A percentile compares a stretch with the other conserved stretches of the same genome.
phyloP scores from a whole-genome alignment of 371 early-diverging fungal species.

The Smittium culicis region DNA sequence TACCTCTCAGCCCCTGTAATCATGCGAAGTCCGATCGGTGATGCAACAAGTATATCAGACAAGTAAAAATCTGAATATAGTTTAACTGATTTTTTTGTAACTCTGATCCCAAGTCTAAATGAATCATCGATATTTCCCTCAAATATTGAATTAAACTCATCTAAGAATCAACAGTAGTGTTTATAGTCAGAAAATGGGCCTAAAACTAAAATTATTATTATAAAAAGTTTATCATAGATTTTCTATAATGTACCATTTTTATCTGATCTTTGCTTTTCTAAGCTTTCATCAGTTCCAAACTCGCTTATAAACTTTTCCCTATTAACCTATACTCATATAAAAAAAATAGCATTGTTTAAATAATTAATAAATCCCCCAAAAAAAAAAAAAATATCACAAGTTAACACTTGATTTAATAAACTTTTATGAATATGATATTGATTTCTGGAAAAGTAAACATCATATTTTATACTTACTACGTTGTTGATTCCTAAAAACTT shows the following conservation, averaged over 20 bases:
- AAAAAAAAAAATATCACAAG: too few relatives aligned
- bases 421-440: too few relatives aligned
- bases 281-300: conserved; percentile 43
- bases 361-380: too few relatives aligned
- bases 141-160: conserved; percentile 70
- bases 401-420: too few relatives aligned
- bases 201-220: too few relatives aligned
- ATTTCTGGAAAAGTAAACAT: too few relatives aligned
- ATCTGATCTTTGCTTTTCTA: conserved; percentile 32
- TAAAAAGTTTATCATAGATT: not conserved
- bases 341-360: too few relatives aligned
- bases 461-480: conserved; percentile 25
- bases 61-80: conserved; percentile 74
- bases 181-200: too few relatives aligned
- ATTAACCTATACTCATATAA: not conserved
- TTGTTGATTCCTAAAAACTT: conserved; percentile 64
- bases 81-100: conserved; percentile 70
- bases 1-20: conserved; percentile 37
- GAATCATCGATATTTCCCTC: conserved; percentile 90
- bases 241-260: conserved; percentile 37
- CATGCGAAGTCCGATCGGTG: conserved; percentile 82
- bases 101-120: conserved; percentile 85
- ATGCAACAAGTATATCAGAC: conserved; percentile 82
- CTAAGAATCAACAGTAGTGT: conserved; percentile 13
- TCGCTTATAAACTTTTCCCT: conserved; percentile 58